Evolutionary conservation across 495 filamentous ascomycete genomes (phyloP).

Genomic region (Hypomontagnella submonticulosa): DNA sequence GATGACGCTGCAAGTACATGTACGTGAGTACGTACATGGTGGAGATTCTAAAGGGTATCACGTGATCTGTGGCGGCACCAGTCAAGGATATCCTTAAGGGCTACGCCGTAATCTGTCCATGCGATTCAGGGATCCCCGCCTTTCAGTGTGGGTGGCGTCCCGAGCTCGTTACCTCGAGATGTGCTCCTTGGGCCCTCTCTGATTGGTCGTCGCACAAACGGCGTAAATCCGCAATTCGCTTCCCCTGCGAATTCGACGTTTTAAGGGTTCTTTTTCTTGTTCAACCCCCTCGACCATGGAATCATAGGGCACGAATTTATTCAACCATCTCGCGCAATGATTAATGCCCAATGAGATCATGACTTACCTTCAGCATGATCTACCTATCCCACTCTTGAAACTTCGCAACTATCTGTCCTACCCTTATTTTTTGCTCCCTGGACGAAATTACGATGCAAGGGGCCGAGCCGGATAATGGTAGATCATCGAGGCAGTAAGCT

Average conservation of each 20-base stretch:
- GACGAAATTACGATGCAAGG: slow-evolving; percentile 35
- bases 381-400: slow-evolving; percentile 10
- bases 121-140: slow-evolving; percentile 36
- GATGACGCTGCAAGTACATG: too few relatives aligned
- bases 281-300: slow-evolving; percentile 16
- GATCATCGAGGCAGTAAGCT: slow-evolving; percentile 30
- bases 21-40: neutral
- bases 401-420: slow-evolving; percentile 2
- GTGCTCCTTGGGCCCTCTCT: neutral
- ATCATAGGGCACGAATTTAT: slow-evolving; percentile 35
- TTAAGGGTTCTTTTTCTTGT: slow-evolving; percentile 5
- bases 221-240: slow-evolving; percentile 24
- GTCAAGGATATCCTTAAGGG: slow-evolving; percentile 1
- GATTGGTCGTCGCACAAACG: slow-evolving; percentile 24
- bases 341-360: slow-evolving; percentile 34
- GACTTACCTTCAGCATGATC: slow-evolving; percentile 5
- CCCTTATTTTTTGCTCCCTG: slow-evolving; percentile 7
- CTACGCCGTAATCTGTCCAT: slow-evolving; percentile 13
- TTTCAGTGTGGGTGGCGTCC: slow-evolving; percentile 8
- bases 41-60: slow-evolving; percentile 8
- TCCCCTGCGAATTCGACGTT: neutral
- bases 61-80: slow-evolving; percentile 29
- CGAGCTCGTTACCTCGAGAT: neutral
- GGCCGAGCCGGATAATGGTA: slow-evolving; percentile 16
- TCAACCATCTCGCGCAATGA: slow-evolving; percentile 6